phyloP scores from a whole-genome alignment of 345 rosid species.

The Populus ilicifolia region DNA sequence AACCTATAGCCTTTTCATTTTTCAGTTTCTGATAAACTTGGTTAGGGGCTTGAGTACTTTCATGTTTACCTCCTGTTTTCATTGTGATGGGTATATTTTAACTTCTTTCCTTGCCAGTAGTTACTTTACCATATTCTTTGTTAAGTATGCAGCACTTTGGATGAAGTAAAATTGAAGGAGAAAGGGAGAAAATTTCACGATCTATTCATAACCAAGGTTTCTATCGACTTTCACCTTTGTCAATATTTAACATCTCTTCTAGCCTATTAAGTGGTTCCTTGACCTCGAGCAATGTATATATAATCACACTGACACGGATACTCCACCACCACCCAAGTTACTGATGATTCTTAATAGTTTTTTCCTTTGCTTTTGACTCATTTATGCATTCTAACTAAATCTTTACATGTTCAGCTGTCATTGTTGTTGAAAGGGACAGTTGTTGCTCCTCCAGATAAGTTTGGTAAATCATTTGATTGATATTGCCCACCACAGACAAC shows the following conservation, averaged over 20 bases:
- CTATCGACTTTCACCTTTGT: not conserved
- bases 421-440: slow-evolving; percentile 88
- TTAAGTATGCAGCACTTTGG: slow-evolving; percentile 61
- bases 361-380: not conserved
- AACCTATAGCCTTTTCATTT: not conserved
- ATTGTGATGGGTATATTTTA: not conserved
- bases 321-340: too few species aligned
- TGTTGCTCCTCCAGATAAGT: slow-evolving; percentile 97
- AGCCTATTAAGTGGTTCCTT: too few species aligned
- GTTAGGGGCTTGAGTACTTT: not conserved
- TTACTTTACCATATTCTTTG: slow-evolving; percentile 12
- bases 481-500: not conserved
- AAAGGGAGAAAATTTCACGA: slow-evolving; percentile 85
- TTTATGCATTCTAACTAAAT: slow-evolving; percentile 26
- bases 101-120: slow-evolving; percentile 4
- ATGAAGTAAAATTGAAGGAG: slow-evolving; percentile 85
- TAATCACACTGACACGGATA: too few species aligned
- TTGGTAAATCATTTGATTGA: slow-evolving; percentile 49
- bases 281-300: too few species aligned
- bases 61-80: not conserved
- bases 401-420: slow-evolving; percentile 52
- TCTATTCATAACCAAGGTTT: slow-evolving; percentile 83
- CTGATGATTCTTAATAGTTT: not conserved
- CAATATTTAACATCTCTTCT: too few species aligned
- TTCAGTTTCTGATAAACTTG: not conserved